Percentiles rank a stretch among this genome's conserved stretches.
Conservation (phyloP, 2,329 filamentous ascomycete species). For the Fusarium brevicatenulatum region DNA sequence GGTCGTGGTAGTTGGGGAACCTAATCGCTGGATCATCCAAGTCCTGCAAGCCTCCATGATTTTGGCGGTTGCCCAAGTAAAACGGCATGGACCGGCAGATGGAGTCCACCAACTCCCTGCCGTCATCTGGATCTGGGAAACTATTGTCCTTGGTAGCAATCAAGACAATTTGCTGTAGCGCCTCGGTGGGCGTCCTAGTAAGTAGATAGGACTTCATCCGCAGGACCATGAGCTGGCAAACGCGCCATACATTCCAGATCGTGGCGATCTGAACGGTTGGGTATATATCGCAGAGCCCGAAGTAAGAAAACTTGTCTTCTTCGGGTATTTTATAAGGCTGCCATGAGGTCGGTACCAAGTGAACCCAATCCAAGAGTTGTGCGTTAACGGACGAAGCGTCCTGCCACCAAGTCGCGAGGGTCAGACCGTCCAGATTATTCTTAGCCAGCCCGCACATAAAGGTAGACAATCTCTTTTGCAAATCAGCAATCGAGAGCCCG, state of each 20-base stretch:
- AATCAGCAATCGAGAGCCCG: neutral
- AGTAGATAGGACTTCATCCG: neutral
- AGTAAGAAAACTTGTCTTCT: neutral
- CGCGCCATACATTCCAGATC: neutral
- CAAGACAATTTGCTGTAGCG: neutral
- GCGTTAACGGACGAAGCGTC: neutral
- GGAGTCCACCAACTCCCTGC: neutral
- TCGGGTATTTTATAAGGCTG: neutral
- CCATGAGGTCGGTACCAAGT: neutral
- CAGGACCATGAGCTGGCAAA: neutral
- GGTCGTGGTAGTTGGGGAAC: neutral
- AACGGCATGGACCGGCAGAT: neutral
- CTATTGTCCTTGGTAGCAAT: neutral
- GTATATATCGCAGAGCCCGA: neutral
- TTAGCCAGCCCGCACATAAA: neutral
- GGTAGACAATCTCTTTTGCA: rapidly evolving
- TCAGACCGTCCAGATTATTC: neutral
- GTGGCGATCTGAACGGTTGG: neutral
- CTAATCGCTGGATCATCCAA: neutral
- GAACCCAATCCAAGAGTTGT: neutral
- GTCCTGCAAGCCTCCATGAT: neutral
- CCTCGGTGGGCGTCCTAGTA: rapidly evolving
- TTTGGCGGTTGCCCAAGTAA: neutral
- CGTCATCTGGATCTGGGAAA: neutral
- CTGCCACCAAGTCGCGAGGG: neutral